Evolutionary conservation across 1,139 yeast genomes (phyloP).

Genomic region (Taphrina deformans): DNA sequence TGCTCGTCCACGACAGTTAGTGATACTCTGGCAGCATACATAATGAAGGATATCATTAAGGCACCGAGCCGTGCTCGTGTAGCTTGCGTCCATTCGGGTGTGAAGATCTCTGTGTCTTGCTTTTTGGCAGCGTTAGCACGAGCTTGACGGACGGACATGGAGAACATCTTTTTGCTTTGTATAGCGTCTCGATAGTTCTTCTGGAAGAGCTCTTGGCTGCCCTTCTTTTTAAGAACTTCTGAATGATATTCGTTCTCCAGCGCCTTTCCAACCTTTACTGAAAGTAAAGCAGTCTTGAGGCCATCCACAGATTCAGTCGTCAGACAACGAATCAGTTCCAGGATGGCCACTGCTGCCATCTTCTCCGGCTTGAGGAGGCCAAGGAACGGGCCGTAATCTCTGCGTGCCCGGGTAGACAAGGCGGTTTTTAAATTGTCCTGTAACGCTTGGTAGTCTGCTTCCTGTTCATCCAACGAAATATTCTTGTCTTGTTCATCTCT

Average conservation of each 20-base stretch:
- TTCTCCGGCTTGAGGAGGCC: slow-evolving; percentile 71
- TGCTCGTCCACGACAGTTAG: slow-evolving; percentile 83
- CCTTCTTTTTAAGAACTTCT: slow-evolving; percentile 56
- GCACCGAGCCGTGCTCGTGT: slow-evolving; percentile 82
- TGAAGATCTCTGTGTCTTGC: slow-evolving; percentile 38
- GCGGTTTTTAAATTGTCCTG: slow-evolving; percentile 11
- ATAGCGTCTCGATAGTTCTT: slow-evolving; percentile 40
- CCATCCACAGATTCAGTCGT: slow-evolving; percentile 85
- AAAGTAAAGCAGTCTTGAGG: slow-evolving; percentile 80
- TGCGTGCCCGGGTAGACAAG: slow-evolving; percentile 50
- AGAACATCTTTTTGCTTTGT: slow-evolving; percentile 45
- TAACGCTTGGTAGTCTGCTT: slow-evolving; percentile 17
- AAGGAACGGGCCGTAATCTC: slow-evolving; percentile 77
- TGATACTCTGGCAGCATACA: slow-evolving; percentile 78
- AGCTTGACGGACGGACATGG: slow-evolving; percentile 46
- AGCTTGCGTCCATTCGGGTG: slow-evolving; percentile 61
- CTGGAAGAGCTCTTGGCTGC: slow-evolving; percentile 42
- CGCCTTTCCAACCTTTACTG: slow-evolving; percentile 77
- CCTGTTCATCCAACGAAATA: slow-evolving; percentile 11
- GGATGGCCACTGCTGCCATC: slow-evolving; percentile 76
- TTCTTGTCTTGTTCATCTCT: not conserved
- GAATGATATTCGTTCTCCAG: slow-evolving; percentile 74
- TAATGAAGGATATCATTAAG: slow-evolving; percentile 65
- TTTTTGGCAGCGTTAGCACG: slow-evolving; percentile 36
- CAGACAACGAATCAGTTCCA: slow-evolving; percentile 73